Conservation (phyloP, 352 stramenopile genomes). For the Phytophthora cactorum region DNA sequence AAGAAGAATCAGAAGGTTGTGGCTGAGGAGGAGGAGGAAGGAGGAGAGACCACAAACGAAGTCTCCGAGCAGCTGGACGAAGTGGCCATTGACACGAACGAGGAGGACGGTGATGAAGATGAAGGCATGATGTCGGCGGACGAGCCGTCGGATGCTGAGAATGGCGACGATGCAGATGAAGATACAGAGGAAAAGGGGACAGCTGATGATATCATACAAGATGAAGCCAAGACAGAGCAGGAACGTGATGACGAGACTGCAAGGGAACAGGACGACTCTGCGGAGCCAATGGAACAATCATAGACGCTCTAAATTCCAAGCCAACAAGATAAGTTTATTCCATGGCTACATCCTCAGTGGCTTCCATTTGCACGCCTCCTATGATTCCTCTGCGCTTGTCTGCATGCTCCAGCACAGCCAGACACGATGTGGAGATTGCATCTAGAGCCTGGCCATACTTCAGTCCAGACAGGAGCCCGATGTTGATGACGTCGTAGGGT, state of each 20-base stretch:
- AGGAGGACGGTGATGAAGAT: slow-evolving; percentile 48
- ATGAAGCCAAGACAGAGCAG: slow-evolving; percentile 23
- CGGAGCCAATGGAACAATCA: slow-evolving; percentile 38
- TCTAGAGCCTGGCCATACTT: slow-evolving; percentile 77
- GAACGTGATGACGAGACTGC: neutral
- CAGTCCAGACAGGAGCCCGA: slow-evolving; percentile 74
- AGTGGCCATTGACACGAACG: slow-evolving; percentile 35
- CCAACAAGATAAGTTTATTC: slow-evolving; percentile 34
- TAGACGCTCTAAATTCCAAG: slow-evolving; percentile 5
- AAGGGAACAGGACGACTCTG: slow-evolving; percentile 20
- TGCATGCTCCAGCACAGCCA: slow-evolving; percentile 66
- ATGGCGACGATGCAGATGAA: slow-evolving; percentile 27
- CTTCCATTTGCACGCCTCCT: slow-evolving; percentile 51
- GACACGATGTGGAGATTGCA: slow-evolving; percentile 60
- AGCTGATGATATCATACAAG: slow-evolving; percentile 15
- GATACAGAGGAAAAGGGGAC: slow-evolving; percentile 25
- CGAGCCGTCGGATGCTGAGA: slow-evolving; percentile 35
- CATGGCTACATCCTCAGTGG: slow-evolving; percentile 55
- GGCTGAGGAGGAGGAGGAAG: slow-evolving; percentile 34
- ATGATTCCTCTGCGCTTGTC: slow-evolving; percentile 57
- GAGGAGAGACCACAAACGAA: slow-evolving; percentile 40
- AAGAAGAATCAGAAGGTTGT: slow-evolving; percentile 36
- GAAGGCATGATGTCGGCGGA: slow-evolving; percentile 53
- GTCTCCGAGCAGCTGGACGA: slow-evolving; percentile 39
- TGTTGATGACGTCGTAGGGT: slow-evolving; percentile 84